Evolutionary conservation across 2,329 filamentous ascomycete species (phyloP), one percentile per base, ranked within the genome.

Genomic region (Neobulgaria alba): DNA sequence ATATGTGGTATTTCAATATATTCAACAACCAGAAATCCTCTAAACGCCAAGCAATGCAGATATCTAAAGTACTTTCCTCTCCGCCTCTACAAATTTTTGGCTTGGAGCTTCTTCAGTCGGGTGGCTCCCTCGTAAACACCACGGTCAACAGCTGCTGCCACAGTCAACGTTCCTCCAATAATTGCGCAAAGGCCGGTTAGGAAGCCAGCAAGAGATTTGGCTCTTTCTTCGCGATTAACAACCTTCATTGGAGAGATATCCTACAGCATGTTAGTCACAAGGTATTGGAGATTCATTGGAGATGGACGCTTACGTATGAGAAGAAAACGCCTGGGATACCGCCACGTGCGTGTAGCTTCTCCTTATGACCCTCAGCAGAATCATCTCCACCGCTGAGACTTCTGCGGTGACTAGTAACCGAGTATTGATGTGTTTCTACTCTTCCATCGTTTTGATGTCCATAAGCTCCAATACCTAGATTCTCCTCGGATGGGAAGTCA

Each of bases 201-300:
- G 70, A 98, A 98, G 14, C 85, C 85, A 0, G 86, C 79, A 62
- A 98, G 93, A 3, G 83, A 84, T 71, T 96, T 96, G 46, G 81
- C 71, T 34, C 86, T 78, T 52, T 85, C 82, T 67, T 98, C 93
- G 41, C 89, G 83, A 69, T 98, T 98, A 66, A 98, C 84, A 46
- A 98, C 90, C 68, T 96, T 98, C 92, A 98, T 98, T 4, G 92
- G 92, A 2, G 90, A 96, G 62, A 98, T 98, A 57, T 98, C 92
- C 84, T 89, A 40, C 26, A 2, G 33, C 10, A 34, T 56, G 39
- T 63, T 57, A 53, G 47, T 33, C 34, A 19, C 36, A 17, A 12
- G 18, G 5, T 18, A 8, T 3, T 3, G 12, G 30, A 18, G 21
- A 34, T 10, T 26, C 23, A 7, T 26, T 26, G n/a, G 29, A 36